These are phyloP conservation scores for Scheffersomyces ergatensis DNA, from an alignment of 805 yeast genomes.

Conservation along the genomic window DNA sequence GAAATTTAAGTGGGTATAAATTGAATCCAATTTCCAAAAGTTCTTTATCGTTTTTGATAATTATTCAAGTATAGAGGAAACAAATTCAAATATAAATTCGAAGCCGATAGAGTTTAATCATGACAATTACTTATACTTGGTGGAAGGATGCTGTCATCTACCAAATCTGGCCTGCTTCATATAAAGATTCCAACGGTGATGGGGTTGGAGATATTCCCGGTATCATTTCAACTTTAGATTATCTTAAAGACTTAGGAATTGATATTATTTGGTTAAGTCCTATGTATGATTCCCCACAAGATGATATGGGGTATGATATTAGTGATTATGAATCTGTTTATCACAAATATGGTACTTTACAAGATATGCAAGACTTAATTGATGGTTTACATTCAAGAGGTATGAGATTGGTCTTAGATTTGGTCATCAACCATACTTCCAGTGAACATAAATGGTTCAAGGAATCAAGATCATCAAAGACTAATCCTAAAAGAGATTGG, in stretches of 20 bases:
- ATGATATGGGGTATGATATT: constrained; percentile 64
- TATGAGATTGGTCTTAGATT: constrained; percentile 51
- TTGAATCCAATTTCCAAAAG: no score
- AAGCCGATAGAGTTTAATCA: no score
- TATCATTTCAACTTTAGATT: constrained; percentile 49
- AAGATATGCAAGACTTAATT: constrained; percentile 50
- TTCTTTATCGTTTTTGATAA: no score
- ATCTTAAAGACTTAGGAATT: constrained; percentile 47
- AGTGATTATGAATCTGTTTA: constrained; percentile 51
- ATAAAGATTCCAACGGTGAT: constrained; percentile 57
- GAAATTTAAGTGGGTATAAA: no score
- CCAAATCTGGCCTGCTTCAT: constrained; percentile 63
- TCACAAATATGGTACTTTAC: constrained; percentile 52
- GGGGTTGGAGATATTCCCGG: constrained; percentile 61
- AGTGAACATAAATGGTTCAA: constrained; percentile 57
- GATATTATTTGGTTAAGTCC: constrained; percentile 60
- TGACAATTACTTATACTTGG: constrained; percentile 28
- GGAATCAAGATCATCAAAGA: constrained; percentile 49
- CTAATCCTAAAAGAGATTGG: constrained; percentile 60
- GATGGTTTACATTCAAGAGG: constrained; percentile 46
- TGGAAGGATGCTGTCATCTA: constrained; percentile 60
- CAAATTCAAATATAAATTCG: no score
- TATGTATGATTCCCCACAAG: constrained; percentile 56
- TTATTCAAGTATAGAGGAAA: no score
- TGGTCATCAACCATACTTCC: constrained; percentile 60